phyloP scores from a whole-genome alignment of 257 asterid species.

The Solanum peruvianum region DNA sequence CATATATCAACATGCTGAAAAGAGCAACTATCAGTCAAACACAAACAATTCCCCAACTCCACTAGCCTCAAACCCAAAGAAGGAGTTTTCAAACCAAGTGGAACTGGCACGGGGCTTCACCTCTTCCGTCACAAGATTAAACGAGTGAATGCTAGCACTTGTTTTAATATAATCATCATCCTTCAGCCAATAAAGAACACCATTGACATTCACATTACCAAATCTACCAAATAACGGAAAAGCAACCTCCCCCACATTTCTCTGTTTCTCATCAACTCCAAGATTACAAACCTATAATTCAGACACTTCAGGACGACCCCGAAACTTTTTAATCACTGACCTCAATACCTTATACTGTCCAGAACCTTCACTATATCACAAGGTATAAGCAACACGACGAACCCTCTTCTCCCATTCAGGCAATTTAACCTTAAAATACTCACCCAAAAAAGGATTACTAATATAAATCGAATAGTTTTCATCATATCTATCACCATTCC shows the following conservation, averaged over 20 bases:
- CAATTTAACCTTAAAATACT: background rate
- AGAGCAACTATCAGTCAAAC: background rate
- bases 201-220: background rate
- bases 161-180: background rate
- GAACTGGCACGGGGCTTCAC: background rate
- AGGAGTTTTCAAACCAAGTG: background rate
- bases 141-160: background rate
- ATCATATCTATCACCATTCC: background rate
- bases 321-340: background rate
- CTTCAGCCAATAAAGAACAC: background rate
- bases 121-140: background rate
- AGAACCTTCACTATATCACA: background rate
- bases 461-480: background rate
- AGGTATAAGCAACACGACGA: background rate
- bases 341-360: background rate
- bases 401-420: background rate
- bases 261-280: background rate
- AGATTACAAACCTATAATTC: background rate
- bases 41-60: background rate
- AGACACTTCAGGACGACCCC: background rate
- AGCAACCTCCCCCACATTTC: background rate
- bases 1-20: background rate
- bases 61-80: background rate
- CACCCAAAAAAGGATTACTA: background rate
- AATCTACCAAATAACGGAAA: background rate